Conservation (phyloP, 2,329 filamentous ascomycete species). For the Meredithiella fracta region DNA sequence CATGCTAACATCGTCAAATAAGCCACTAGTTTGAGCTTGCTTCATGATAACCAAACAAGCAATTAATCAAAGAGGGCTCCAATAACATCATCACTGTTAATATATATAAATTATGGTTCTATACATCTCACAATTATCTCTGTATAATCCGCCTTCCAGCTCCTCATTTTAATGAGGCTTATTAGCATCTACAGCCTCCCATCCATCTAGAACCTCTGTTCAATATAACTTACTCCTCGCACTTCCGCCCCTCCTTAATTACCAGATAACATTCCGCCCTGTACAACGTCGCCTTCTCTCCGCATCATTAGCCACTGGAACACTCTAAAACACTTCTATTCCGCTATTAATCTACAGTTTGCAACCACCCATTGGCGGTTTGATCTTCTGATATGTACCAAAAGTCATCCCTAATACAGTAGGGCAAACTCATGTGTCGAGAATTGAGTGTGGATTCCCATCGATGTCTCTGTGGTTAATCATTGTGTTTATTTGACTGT, state of each 20-base stretch:
- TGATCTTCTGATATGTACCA: neutral
- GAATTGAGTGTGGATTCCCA: too few relatives aligned
- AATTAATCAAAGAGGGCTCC: too few relatives aligned
- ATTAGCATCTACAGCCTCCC: too few relatives aligned
- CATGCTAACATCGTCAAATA: too few relatives aligned
- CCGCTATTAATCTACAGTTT: neutral
- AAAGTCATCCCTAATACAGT: neutral
- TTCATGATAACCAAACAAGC: neutral
- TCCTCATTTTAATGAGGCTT: too few relatives aligned
- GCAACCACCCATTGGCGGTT: neutral
- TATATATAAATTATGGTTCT: too few relatives aligned
- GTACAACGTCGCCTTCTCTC: neutral
- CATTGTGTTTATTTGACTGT: neutral
- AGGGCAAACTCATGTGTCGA: neutral
- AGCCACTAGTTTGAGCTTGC: neutral
- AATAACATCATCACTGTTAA: too few relatives aligned
- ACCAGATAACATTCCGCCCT: neutral
- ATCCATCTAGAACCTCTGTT: too few relatives aligned
- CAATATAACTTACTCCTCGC: too few relatives aligned
- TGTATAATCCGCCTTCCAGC: too few relatives aligned
- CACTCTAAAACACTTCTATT: conserved; percentile 1
- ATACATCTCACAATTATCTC: too few relatives aligned
- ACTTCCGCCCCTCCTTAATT: too few relatives aligned
- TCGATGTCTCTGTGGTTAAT: neutral
- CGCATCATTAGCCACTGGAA: neutral